phyloP scores from a whole-genome alignment of 176 grass and related monocot species.

The Carex cristatella region DNA sequence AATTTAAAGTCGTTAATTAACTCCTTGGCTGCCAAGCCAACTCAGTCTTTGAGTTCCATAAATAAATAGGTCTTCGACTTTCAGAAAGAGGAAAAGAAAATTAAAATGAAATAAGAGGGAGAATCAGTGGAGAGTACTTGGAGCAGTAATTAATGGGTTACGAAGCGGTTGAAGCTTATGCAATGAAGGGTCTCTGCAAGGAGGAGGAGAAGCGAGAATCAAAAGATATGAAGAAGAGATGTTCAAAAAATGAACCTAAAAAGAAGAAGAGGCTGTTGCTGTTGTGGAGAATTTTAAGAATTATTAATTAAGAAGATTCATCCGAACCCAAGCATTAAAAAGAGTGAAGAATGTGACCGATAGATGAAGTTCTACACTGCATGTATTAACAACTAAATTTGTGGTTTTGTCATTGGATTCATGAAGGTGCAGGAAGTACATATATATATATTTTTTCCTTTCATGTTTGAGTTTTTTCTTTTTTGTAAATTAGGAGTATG shows the following conservation, averaged over 20 bases:
- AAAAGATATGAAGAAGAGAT: background rate
- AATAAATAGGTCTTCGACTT: background rate
- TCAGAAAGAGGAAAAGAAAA: background rate
- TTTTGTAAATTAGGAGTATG: background rate
- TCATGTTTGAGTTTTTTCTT: no score
- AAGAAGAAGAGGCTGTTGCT: background rate
- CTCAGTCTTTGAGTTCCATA: background rate
- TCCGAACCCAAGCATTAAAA: background rate
- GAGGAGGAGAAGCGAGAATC: constrained; percentile 14
- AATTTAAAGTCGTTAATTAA: background rate
- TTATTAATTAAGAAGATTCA: constrained; percentile 18
- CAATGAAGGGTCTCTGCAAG: background rate
- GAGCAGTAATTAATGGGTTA: background rate
- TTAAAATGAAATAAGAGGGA: background rate
- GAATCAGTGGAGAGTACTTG: background rate
- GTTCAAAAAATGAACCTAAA: background rate
- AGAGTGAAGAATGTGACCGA: background rate
- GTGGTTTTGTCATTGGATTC: background rate
- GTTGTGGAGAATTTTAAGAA: background rate
- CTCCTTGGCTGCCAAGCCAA: constrained; percentile 5
- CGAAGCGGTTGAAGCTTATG: constrained; percentile 29
- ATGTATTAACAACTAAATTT: background rate
- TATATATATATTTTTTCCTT: background rate
- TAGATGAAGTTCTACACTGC: background rate
- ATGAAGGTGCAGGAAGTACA: background rate